phyloP scores from a whole-genome alignment of 257 asterid species.

The Cordia subcordata region DNA sequence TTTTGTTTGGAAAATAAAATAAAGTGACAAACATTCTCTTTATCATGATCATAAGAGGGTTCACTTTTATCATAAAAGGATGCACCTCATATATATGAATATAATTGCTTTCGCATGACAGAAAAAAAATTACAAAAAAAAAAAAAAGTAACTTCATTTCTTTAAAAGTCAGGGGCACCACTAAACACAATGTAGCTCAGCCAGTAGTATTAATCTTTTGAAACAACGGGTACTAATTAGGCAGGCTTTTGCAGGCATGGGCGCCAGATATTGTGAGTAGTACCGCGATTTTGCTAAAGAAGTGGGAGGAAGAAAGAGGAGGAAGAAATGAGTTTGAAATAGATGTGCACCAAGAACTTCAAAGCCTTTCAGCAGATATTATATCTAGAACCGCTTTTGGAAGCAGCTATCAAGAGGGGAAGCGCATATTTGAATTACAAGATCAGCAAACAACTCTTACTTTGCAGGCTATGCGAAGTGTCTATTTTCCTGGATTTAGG shows the following conservation, averaged over 20 bases:
- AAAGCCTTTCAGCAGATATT: slow-evolving; percentile 56
- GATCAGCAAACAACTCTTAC: slow-evolving; percentile 44
- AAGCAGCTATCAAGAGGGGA: slow-evolving; percentile 55
- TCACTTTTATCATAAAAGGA: too few relatives aligned
- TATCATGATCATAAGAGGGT: too few relatives aligned
- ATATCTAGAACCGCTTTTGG: slow-evolving; percentile 63
- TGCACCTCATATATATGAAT: too few relatives aligned
- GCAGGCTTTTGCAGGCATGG: slow-evolving; percentile 38
- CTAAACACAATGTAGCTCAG: too few relatives aligned
- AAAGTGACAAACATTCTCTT: too few relatives aligned
- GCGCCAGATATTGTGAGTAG: slow-evolving; percentile 54
- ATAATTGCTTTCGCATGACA: too few relatives aligned
- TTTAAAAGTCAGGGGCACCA: too few relatives aligned
- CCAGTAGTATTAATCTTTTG: too few relatives aligned
- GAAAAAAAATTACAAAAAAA: too few relatives aligned
- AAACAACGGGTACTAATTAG: too few relatives aligned
- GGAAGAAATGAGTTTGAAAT: slow-evolving; percentile 43
- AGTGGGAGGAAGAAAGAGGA: slow-evolving; percentile 45
- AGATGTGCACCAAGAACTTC: slow-evolving; percentile 48
- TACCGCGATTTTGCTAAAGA: slow-evolving; percentile 28
- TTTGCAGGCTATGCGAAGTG: slow-evolving; percentile 42
- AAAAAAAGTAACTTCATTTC: too few relatives aligned
- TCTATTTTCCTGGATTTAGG: slow-evolving; percentile 68
- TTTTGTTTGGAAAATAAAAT: too few relatives aligned
- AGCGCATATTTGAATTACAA: slow-evolving; percentile 53